Evolutionary conservation across 139 green algal species (phyloP), one percentile per base, ranked within the genome.

Genomic region (Dunaliella primolecta): DNA sequence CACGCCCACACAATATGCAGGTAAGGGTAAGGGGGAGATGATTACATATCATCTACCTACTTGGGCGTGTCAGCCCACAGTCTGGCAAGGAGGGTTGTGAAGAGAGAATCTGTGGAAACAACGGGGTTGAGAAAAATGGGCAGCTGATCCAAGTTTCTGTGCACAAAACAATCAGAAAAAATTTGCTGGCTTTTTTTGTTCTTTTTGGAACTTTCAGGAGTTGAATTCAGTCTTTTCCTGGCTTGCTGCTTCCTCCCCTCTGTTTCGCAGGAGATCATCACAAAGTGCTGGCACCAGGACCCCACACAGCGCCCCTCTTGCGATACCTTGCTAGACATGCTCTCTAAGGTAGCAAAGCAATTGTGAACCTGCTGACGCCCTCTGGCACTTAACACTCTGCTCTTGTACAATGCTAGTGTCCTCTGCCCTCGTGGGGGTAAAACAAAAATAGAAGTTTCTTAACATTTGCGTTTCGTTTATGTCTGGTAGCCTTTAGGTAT

Each of bases 201-300:
- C n/a, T n/a, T n/a, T n/a, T n/a, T n/a, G n/a, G n/a, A n/a, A n/a
- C n/a, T n/a, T n/a, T n/a, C n/a, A n/a, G n/a, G n/a, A n/a, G n/a
- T n/a, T n/a, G n/a, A n/a, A n/a, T n/a, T n/a, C n/a, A n/a, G n/a
- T n/a, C n/a, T n/a, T n/a, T n/a, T n/a, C n/a, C n/a, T n/a, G n/a
- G n/a, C n/a, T n/a, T n/a, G n/a, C n/a, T n/a, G n/a, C n/a, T n/a
- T n/a, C n/a, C n/a, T n/a, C n/a, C n/a, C n/a, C n/a, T n/a, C n/a
- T n/a, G n/a, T n/a, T n/a, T 36, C 87, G 30, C 36, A 74, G 32
- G 84, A 87, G 25, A 79, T 91, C 29, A 83, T 89, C 36, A 84
- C 88, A 75, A 74, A 57, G 56, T 93, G 90, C 83, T 93, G 90
- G 90, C 71, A 80, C 15, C 21, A 80, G 0, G 57, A 88, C n/a